A percentile compares a stretch with the other conserved stretches of the same genome.
phyloP scores from a whole-genome alignment of 2,329 filamentous ascomycete species.

The Plenodomus tracheiphilus region DNA sequence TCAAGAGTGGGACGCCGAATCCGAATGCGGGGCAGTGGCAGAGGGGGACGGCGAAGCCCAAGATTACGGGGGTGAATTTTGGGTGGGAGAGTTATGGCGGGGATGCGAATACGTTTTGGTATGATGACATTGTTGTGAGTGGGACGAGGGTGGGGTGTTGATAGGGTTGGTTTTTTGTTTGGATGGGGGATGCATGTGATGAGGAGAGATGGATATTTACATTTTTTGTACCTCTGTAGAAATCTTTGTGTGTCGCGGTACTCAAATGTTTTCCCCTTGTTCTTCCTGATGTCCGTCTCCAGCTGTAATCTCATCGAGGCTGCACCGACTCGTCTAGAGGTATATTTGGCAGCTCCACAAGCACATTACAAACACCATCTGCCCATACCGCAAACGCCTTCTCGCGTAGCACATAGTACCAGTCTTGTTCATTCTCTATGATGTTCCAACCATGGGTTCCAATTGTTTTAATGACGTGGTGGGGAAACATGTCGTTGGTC shows the following conservation, averaged over 20 bases:
- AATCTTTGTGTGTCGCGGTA: too few relatives aligned
- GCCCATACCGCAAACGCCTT: conserved; percentile 35
- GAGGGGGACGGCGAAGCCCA: conserved; percentile 54
- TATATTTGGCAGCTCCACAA: conserved; percentile 25
- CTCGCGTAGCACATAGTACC: conserved; percentile 31
- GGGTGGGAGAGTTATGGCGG: conserved; percentile 67
- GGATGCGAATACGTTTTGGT: conserved; percentile 65
- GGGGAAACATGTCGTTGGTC: conserved; percentile 8
- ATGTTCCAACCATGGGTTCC: conserved; percentile 24
- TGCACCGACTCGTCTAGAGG: background rate
- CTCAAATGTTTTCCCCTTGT: too few relatives aligned
- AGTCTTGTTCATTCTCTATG: conserved; percentile 26
- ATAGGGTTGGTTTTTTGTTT: conserved; percentile 1
- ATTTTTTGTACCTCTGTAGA: too few relatives aligned
- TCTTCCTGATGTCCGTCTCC: too few relatives aligned
- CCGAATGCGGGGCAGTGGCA: conserved; percentile 59
- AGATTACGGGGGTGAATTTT: conserved; percentile 61
- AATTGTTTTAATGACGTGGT: conserved; percentile 28
- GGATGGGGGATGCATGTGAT: too few relatives aligned
- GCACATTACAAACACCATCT: conserved; percentile 34
- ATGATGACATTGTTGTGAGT: conserved; percentile 60
- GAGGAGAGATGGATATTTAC: too few relatives aligned
- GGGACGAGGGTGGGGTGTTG: conserved; percentile 55
- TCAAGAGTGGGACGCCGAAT: conserved; percentile 53
- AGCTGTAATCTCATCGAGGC: background rate